These are phyloP conservation scores for Dianthus caryophyllus DNA, from an alignment of 148 eudicot species.

Conservation along the genomic window DNA sequence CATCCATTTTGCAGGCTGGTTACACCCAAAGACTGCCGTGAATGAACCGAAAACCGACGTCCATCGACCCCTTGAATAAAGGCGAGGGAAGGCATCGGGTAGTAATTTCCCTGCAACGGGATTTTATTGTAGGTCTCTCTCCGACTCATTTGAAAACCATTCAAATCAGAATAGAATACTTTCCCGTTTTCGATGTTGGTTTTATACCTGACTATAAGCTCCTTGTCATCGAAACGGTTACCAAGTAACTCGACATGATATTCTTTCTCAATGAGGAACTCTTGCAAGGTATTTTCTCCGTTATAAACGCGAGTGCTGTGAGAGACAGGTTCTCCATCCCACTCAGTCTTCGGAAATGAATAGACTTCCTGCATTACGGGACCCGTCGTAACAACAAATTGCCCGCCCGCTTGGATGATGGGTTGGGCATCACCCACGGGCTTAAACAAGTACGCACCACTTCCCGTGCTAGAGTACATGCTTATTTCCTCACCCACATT, in stretches of 20 bases:
- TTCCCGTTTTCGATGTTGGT: constrained; percentile 67
- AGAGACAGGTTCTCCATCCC: constrained; percentile 67
- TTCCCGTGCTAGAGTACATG: constrained; percentile 74
- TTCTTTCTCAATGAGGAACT: constrained; percentile 80
- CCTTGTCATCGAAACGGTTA: constrained; percentile 53
- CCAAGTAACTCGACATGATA: constrained; percentile 89
- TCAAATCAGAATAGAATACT: constrained; percentile 80
- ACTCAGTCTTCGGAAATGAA: constrained; percentile 70
- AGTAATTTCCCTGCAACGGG: constrained; percentile 93
- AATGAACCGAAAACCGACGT: constrained; percentile 78
- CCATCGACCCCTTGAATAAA: constrained; percentile 79
- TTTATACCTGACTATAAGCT: constrained; percentile 79
- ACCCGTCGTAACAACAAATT: constrained; percentile 62
- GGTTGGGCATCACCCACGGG: constrained; percentile 77
- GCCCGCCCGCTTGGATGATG: constrained; percentile 47
- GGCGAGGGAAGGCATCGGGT: constrained; percentile 96
- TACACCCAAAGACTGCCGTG: constrained; percentile 83
- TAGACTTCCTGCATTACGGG: constrained; percentile 76
- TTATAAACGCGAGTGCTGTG: constrained; percentile 79
- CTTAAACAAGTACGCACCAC: constrained; percentile 91
- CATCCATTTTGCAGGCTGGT: constrained; percentile 83
- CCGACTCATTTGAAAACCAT: constrained; percentile 97
- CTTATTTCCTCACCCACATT: constrained; percentile 67
- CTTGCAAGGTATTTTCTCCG: constrained; percentile 54
- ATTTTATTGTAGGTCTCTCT: constrained; percentile 93